These are phyloP conservation scores for Pleurotus tuoliensis DNA, from an alignment of 768 basidiomycete species.

Conservation along the genomic window DNA sequence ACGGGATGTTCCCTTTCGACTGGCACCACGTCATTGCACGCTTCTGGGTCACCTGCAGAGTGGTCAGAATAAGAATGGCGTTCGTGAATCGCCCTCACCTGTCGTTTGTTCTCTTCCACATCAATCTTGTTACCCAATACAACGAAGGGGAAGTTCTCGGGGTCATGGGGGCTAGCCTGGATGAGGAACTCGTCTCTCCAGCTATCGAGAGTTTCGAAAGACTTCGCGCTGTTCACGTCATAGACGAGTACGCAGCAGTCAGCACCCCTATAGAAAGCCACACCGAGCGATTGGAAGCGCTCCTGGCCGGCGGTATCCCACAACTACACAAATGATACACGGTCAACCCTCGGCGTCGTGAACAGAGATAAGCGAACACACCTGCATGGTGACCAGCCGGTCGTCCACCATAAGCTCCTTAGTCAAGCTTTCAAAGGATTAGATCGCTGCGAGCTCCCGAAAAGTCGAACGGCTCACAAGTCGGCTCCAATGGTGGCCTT, in stretches of 20 bases:
- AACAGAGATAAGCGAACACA: conserved; percentile 21
- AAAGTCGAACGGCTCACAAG: conserved; percentile 58
- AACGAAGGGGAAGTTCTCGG: conserved; percentile 99
- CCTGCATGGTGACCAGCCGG: conserved; percentile 98
- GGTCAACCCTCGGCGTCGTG: conserved; percentile 3
- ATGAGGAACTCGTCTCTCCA: conserved; percentile 99
- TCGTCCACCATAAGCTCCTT: conserved; percentile 99
- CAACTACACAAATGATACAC: conserved; percentile 44
- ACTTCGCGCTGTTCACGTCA: conserved; percentile 98
- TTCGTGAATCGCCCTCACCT: conserved; percentile 47
- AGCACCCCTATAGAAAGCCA: conserved; percentile 98
- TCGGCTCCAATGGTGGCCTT: conserved; percentile 98
- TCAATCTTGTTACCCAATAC: conserved; percentile 99
- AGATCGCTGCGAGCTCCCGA: conserved; percentile 10
- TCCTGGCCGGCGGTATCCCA: conserved; percentile 99
- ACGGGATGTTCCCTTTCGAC: conserved; percentile 98
- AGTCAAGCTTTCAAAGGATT: conserved; percentile 61
- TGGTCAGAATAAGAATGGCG: conserved; percentile 8
- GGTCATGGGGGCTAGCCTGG: conserved; percentile 97
- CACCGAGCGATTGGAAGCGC: conserved; percentile 97
- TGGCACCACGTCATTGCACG: conserved; percentile 99
- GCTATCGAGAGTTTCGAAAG: conserved; percentile 96
- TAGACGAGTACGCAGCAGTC: conserved; percentile 99
- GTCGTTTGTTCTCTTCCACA: conserved; percentile 96
- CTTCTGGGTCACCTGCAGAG: conserved; percentile 89